Conservation (phyloP, 2,329 filamentous ascomycete genomes). For the Rachicladosporium sp. region DNA sequence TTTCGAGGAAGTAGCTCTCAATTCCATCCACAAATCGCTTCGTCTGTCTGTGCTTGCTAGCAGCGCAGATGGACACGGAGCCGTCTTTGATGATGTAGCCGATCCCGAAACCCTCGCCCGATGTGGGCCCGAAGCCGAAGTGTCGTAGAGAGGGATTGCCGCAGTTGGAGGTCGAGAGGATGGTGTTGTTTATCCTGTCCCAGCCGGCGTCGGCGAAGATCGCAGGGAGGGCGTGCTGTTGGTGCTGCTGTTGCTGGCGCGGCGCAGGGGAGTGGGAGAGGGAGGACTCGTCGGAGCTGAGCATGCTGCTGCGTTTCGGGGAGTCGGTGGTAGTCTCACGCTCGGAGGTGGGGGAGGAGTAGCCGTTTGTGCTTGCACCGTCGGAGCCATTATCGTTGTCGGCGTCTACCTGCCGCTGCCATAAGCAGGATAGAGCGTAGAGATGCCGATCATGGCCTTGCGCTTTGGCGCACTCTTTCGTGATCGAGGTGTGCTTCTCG, state of each 20-base stretch:
- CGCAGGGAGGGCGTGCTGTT: constrained; percentile 46
- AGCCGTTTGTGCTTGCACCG: constrained; percentile 51
- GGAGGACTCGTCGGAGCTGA: constrained; percentile 38
- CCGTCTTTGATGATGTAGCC: constrained; percentile 99
- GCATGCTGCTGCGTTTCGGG: constrained; percentile 39
- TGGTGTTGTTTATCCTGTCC: constrained; percentile 90
- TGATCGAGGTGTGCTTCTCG: constrained; percentile 66
- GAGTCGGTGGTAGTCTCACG: constrained; percentile 36
- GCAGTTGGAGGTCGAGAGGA: constrained; percentile 95
- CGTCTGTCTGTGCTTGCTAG: constrained; percentile 88
- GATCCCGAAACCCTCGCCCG: constrained; percentile 88
- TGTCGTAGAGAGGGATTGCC: constrained; percentile 89
- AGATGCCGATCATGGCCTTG: constrained; percentile 86
- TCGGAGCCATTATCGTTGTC: constrained; percentile 43
- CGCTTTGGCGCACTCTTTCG: constrained; percentile 76
- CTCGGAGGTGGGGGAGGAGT: constrained; percentile 34
- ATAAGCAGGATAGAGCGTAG: constrained; percentile 86
- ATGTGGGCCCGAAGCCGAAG: constrained; percentile 92
- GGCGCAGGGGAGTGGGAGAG: constrained; percentile 3
- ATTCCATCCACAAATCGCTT: constrained; percentile 78
- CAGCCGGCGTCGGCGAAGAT: constrained; percentile 83
- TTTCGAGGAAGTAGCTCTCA: constrained; percentile 82
- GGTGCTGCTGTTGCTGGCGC: not conserved
- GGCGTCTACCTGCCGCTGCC: constrained; percentile 79
- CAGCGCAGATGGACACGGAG: constrained; percentile 78